These are phyloP conservation scores for Mortierella sp. DNA, from an alignment of 371 early-diverging fungal genomes.

Conservation along the genomic window DNA sequence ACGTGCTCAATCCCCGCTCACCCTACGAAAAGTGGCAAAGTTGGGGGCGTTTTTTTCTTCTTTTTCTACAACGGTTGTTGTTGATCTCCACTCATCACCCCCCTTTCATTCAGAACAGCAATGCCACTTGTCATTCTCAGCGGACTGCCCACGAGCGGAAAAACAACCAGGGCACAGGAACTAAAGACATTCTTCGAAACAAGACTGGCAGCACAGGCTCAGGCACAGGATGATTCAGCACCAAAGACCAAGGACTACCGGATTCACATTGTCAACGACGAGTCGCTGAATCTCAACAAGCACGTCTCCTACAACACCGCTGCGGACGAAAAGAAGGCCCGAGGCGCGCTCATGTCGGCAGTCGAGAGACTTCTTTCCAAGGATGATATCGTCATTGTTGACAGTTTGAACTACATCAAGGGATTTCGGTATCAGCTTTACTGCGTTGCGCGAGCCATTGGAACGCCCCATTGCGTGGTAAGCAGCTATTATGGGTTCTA, in stretches of 20 bases:
- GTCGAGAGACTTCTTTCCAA: slow-evolving; percentile 88
- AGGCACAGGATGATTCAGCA: slow-evolving; percentile 60
- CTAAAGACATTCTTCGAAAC: slow-evolving; percentile 74
- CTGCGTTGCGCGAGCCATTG: slow-evolving; percentile 89
- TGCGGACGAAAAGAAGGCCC: slow-evolving; percentile 92
- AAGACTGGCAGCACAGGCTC: slow-evolving; percentile 38
- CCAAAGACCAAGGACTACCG: slow-evolving; percentile 58
- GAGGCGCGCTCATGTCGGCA: slow-evolving; percentile 90
- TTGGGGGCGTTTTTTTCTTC: slow-evolving; percentile 11
- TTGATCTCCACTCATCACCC: neutral
- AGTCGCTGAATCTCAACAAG: slow-evolving; percentile 67
- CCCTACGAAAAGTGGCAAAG: neutral
- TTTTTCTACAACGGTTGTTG: neutral
- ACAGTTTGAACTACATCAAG: slow-evolving; percentile 97
- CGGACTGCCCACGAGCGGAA: slow-evolving; percentile 94
- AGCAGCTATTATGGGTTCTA: neutral
- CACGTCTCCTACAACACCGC: slow-evolving; percentile 59
- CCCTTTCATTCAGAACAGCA: neutral
- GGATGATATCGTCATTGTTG: slow-evolving; percentile 91
- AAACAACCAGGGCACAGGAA: slow-evolving; percentile 85
- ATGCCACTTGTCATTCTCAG: slow-evolving; percentile 95
- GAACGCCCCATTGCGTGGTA: slow-evolving; percentile 92
- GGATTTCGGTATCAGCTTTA: slow-evolving; percentile 97
- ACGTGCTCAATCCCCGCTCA: neutral
- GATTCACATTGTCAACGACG: slow-evolving; percentile 87